A percentile compares a stretch with the other conserved stretches of the same genome.
Conservation (phyloP, 495 filamentous ascomycete species). For the Annulohypoxylon maeteangense region DNA sequence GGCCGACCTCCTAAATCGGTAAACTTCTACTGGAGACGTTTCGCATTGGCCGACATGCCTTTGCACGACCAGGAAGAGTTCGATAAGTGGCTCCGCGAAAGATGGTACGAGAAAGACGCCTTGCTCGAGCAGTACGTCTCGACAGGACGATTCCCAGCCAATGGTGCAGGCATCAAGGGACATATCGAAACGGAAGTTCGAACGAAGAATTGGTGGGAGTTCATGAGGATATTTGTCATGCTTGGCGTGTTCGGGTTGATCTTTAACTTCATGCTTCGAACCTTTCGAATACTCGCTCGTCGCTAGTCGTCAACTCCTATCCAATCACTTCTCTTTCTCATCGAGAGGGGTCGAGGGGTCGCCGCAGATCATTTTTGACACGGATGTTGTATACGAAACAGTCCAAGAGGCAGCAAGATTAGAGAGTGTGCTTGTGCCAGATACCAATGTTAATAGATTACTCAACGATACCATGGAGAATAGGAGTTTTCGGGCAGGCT, state of each 20-base stretch:
- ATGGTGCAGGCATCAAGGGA: conserved; percentile 47
- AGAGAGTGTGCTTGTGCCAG: not conserved
- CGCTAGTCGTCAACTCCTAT: conserved; percentile 3
- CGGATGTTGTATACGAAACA: not conserved
- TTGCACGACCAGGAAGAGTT: conserved; percentile 70
- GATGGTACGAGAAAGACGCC: conserved; percentile 84
- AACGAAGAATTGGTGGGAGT: conserved; percentile 59
- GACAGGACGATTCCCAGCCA: conserved; percentile 74
- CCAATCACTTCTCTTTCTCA: not conserved
- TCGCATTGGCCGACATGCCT: conserved; percentile 72
- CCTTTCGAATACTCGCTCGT: conserved; percentile 20
- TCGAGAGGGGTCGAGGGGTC: not conserved
- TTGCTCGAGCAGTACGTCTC: conserved; percentile 75
- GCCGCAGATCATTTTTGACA: not conserved
- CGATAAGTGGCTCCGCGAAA: conserved; percentile 75
- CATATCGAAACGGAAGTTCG: conserved; percentile 62
- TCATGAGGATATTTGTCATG: conserved; percentile 61
- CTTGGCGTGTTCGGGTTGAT: conserved; percentile 52
- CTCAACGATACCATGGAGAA: conserved; percentile 30
- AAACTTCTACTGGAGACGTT: conserved; percentile 86
- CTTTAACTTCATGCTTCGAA: conserved; percentile 46
- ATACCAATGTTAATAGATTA: conserved; percentile 14
- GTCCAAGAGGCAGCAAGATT: not conserved
- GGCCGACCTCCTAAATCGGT: conserved; percentile 83
- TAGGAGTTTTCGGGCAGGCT: conserved; percentile 14